These are phyloP conservation scores for Rheum nobile DNA, from an alignment of 148 eudicot species.

Conservation along the genomic window DNA sequence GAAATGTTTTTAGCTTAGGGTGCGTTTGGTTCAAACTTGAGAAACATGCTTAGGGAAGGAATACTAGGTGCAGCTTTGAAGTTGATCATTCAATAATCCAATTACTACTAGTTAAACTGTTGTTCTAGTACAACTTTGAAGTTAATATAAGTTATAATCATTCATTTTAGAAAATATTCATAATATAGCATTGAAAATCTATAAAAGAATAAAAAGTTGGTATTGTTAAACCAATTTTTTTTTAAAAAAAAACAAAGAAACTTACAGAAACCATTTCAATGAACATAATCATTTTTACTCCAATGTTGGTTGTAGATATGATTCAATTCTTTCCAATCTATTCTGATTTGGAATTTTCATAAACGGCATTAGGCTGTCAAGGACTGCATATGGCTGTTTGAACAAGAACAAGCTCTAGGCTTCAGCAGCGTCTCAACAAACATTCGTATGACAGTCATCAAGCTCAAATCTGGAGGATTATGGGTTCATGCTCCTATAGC, in stretches of 20 bases:
- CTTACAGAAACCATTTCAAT: background rate
- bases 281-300: background rate
- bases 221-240: background rate
- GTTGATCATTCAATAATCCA: background rate
- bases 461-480: conserved; percentile 91
- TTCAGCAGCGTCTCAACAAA: conserved; percentile 98
- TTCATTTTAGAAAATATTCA: too few species aligned
- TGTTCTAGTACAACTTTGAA: too few species aligned
- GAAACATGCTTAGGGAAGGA: background rate
- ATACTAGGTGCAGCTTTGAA: background rate
- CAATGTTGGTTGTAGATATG: too few species aligned
- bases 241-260: background rate
- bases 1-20: background rate
- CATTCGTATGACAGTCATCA: conserved; percentile 91
- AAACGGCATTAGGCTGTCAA: conserved; percentile 46
- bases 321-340: too few species aligned
- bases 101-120: too few species aligned
- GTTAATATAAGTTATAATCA: too few species aligned
- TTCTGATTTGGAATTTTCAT: background rate
- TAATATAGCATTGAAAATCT: too few species aligned
- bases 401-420: conserved; percentile 97
- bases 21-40: background rate
- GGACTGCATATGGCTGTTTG: conserved; percentile 82
- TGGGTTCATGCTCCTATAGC: conserved; percentile 99
- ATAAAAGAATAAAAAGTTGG: too few species aligned